These are phyloP conservation scores for Termitomyces sp. DNA, from an alignment of 768 basidiomycete genomes.

Conservation along the genomic window DNA sequence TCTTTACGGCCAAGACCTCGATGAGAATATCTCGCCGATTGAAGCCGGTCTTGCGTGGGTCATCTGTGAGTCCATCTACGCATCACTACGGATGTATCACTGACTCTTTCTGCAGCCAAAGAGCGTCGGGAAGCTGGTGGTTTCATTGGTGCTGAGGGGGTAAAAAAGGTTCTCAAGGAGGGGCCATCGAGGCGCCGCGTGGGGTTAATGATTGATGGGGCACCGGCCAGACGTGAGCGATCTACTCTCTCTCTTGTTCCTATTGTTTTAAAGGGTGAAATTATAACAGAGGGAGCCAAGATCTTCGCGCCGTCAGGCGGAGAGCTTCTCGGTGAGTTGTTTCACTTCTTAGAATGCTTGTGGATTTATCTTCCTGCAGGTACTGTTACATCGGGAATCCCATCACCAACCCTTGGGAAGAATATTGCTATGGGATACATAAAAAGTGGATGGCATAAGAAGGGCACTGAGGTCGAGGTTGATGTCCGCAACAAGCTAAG, in stretches of 20 bases:
- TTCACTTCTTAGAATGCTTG: conserved; percentile 3
- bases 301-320: conserved; percentile 53
- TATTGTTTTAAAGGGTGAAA: background rate
- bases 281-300: conserved; percentile 64
- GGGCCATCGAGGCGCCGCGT: conserved; percentile 76
- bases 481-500: conserved; percentile 81
- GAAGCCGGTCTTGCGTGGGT: conserved; percentile 94
- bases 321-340: conserved; percentile 54
- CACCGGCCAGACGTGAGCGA: conserved; percentile 78
- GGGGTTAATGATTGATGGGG: conserved; percentile 77
- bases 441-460: conserved; percentile 78
- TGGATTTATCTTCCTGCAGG: conserved; percentile 36
- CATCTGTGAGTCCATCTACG: conserved; percentile 53
- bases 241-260: background rate
- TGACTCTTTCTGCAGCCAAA: conserved; percentile 52
- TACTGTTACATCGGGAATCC: conserved; percentile 88
- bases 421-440: conserved; percentile 99
- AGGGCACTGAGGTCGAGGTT: conserved; percentile 79
- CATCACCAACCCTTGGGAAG: conserved; percentile 81
- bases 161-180: conserved; percentile 73
- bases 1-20: conserved; percentile 90
- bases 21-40: conserved; percentile 80
- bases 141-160: conserved; percentile 77
- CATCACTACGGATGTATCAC: background rate
- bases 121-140: conserved; percentile 63